A percentile compares a stretch with the other conserved stretches of the same genome.
These are phyloP conservation scores for Epichloe gansuensis DNA, from an alignment of 2,329 filamentous ascomycete genomes.

Conservation along the genomic window DNA sequence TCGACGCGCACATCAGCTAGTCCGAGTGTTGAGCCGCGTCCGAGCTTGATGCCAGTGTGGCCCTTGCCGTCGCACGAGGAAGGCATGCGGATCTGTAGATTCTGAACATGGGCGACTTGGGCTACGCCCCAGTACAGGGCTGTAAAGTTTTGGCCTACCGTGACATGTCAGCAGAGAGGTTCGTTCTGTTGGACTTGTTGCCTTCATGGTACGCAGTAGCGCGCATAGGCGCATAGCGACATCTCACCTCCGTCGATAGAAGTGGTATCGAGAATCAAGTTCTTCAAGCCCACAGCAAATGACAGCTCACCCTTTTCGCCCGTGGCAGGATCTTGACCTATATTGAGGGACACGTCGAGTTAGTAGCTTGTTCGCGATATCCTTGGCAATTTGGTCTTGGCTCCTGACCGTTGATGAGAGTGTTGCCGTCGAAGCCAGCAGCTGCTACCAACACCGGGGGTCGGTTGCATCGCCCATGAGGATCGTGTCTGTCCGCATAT, in stretches of 20 bases:
- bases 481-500: constrained; percentile 32
- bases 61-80: constrained; percentile 22
- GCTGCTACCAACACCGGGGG: constrained; percentile 30
- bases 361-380: not conserved
- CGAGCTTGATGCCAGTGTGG: constrained; percentile 29
- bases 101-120: constrained; percentile 29
- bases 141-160: constrained; percentile 20
- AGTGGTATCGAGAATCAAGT: constrained; percentile 30
- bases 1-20: constrained; percentile 30
- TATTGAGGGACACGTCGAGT: not conserved
- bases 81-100: constrained; percentile 30
- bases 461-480: constrained; percentile 34
- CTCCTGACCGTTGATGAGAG: constrained; percentile 20
- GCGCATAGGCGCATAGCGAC: not conserved
- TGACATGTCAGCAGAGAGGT: not conserved
- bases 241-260: constrained; percentile 18
- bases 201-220: not conserved
- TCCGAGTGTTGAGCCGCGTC: constrained; percentile 28
- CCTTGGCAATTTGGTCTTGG: too few species aligned
- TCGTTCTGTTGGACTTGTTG: not conserved
- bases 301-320: constrained; percentile 24
- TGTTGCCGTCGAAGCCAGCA: constrained; percentile 21
- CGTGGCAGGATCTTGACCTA: constrained; percentile 22
- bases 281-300: constrained; percentile 31
- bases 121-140: constrained; percentile 34